Evolutionary conservation across 495 filamentous ascomycete species (phyloP), one percentile per base, ranked within the genome.

Genomic region (Aspergillus saccharolyticus): DNA sequence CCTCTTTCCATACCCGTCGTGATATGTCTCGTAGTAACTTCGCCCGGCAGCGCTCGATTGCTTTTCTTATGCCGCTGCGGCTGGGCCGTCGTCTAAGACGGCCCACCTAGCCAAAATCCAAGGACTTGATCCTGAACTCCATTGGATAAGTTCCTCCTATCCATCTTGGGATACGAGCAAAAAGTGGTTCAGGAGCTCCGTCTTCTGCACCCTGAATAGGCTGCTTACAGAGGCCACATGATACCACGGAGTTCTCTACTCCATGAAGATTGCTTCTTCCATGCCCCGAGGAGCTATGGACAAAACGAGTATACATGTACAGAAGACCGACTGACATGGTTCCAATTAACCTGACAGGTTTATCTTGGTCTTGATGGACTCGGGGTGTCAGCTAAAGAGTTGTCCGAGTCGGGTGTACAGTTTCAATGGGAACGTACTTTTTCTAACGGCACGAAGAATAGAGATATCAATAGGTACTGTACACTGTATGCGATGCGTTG

Each of bases 1-100:
- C 47, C 21, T 6, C 28, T 15, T n/a, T n/a, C 47, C 46, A 49
- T 49, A 21, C 25, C n/a, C 17, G 22, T 50, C 22, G 47, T 50
- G 47, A 50, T 50, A 50, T 50, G 47, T 50, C 47, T n/a, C n/a
- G n/a, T n/a, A n/a, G n/a, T n/a, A n/a, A n/a, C n/a, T 50, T 50
- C 28, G 47, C 4, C 47, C 12, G 14, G 22, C 22, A n/a, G 22
- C 1, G 47, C 21, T 16, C 46, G 17, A 45, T 7, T n/a, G 7
- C 44, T 15, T 28, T 21, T n/a, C 4, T 16, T 49, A 9, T 14
- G 10, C 46, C 20, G 33, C 33, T 49, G 46, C 46, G 46, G 21
- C 28, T 49, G 15, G n/a, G 28, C 16, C 17, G 2, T 24, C 47
- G 17, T 16, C 18, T 16, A 15, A 22, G 28, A 10, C 22, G n/a